Conservation (phyloP, 164 flowering plant species). For the Sedum album region DNA sequence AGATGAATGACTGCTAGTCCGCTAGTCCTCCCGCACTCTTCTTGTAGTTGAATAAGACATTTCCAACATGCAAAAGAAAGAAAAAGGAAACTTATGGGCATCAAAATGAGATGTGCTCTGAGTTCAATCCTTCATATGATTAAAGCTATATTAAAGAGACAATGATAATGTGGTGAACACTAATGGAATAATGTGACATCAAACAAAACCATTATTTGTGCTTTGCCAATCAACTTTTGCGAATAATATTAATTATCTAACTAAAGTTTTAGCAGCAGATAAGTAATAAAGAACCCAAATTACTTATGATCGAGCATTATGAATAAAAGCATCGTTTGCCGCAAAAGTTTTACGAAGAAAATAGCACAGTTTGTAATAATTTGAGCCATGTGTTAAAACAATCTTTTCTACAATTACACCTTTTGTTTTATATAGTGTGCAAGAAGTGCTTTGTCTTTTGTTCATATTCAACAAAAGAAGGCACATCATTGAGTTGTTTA, state of each 20-base stretch:
- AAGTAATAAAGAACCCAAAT: too few species aligned
- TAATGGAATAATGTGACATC: neutral
- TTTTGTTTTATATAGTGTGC: neutral
- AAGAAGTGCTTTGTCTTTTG: neutral
- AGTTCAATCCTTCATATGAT: neutral
- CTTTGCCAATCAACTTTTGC: neutral
- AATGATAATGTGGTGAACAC: neutral
- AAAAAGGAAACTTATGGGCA: neutral
- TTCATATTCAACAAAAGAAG: neutral
- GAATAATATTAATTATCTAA: neutral
- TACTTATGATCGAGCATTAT: neutral
- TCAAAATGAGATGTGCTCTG: neutral
- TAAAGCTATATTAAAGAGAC: neutral
- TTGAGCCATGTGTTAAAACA: neutral
- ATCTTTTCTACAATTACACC: neutral
- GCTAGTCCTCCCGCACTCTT: too few species aligned
- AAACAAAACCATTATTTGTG: neutral
- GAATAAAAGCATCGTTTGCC: neutral
- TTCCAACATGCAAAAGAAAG: too few species aligned
- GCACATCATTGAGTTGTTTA: conserved; percentile 2
- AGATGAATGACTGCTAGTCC: too few species aligned
- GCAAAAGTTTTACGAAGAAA: neutral
- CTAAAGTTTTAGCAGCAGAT: too few species aligned
- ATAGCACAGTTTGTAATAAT: neutral
- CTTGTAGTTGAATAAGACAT: too few species aligned